These are phyloP conservation scores for Setaria viridis DNA, from an alignment of 202 grass and related monocot genomes.

Conservation along the genomic window DNA sequence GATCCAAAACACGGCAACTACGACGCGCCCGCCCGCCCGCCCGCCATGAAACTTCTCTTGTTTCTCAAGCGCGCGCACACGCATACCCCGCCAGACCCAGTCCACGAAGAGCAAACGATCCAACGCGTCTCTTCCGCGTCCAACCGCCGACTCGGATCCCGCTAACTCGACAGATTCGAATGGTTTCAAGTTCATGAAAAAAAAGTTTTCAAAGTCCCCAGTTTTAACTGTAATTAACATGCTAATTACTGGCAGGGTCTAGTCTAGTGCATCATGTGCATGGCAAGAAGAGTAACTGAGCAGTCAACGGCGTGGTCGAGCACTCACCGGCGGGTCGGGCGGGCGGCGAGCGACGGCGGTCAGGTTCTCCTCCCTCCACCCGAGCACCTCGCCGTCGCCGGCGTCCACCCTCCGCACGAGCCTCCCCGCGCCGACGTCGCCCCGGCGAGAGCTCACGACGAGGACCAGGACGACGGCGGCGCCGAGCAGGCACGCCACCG, in stretches of 20 bases:
- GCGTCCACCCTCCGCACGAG: conserved; percentile 44
- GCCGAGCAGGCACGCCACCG: conserved; percentile 48
- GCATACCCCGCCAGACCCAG: conserved; percentile 1
- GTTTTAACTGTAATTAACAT: conserved; percentile 6
- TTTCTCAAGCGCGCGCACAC: conserved; percentile 4
- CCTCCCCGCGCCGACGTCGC: background rate
- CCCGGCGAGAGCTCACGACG: conserved; percentile 33
- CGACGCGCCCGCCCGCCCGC: background rate
- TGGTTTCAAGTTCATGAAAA: background rate
- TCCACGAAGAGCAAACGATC: background rate
- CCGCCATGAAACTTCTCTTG: conserved; percentile 16
- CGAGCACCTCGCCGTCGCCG: conserved; percentile 20
- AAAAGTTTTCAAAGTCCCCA: background rate
- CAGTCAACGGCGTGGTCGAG: conserved; percentile 28
- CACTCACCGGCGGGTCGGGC: conserved; percentile 46
- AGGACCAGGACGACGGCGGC: conserved; percentile 36
- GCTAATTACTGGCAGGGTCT: background rate
- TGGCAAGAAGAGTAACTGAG: background rate
- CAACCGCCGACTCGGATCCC: background rate
- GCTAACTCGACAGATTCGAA: background rate
- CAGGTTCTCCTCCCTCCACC: conserved; percentile 56
- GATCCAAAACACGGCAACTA: conserved; percentile 41
- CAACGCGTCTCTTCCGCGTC: conserved; percentile 5
- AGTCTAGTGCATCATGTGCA: background rate
- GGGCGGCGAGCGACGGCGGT: conserved; percentile 34